Conservation (phyloP, 345 rosid genomes). For the Gossypium australe region DNA sequence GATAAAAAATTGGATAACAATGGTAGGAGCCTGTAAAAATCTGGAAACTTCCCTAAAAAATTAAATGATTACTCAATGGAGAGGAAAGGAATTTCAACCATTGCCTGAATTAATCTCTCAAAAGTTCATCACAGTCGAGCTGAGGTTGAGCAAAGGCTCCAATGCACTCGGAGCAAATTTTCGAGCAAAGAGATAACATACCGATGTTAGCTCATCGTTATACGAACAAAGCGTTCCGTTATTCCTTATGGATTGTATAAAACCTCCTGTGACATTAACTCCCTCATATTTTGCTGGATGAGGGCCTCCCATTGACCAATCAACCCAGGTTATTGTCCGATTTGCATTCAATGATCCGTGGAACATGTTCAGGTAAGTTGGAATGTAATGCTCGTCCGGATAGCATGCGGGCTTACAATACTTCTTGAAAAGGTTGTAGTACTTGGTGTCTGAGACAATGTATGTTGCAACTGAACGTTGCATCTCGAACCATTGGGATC, state of each 20-base stretch:
- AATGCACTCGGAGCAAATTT: constrained; percentile 76
- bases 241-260: constrained; percentile 59
- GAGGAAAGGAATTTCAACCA: not conserved
- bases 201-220: constrained; percentile 61
- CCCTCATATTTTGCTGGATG: constrained; percentile 64
- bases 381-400: constrained; percentile 90
- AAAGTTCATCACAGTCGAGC: constrained; percentile 61
- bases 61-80: not conserved
- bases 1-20: constrained; percentile 3
- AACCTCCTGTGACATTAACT: constrained; percentile 50
- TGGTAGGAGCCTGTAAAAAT: not conserved
- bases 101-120: constrained; percentile 19
- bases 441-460: constrained; percentile 62
- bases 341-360: constrained; percentile 63
- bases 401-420: constrained; percentile 88
- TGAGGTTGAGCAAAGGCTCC: constrained; percentile 67
- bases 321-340: constrained; percentile 80
- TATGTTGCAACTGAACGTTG: constrained; percentile 57
- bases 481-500: constrained; percentile 66
- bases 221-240: constrained; percentile 59
- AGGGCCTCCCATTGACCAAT: constrained; percentile 88
- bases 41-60: not conserved
- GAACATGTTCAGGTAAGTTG: constrained; percentile 77
- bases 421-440: constrained; percentile 56
- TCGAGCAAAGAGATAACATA: constrained; percentile 84